Percentiles rank a stretch among this genome's conserved stretches.
These are phyloP conservation scores for Calocybe gangraenosa DNA, from an alignment of 768 basidiomycete genomes.

Conservation along the genomic window DNA sequence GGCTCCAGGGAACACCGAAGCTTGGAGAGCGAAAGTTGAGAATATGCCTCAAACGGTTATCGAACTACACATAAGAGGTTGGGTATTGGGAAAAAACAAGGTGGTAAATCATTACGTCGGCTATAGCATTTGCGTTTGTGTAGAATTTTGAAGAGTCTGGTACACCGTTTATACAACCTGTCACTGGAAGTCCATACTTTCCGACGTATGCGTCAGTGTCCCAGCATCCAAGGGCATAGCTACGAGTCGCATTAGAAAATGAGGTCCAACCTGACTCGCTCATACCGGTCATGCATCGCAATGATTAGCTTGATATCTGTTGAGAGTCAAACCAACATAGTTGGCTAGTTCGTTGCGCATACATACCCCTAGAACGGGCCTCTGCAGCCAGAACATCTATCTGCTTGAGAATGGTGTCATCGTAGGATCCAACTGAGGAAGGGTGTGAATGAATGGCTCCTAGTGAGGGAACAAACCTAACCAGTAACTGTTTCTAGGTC, in stretches of 20 bases:
- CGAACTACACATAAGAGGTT: conserved; percentile 12
- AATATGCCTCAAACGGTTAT: conserved; percentile 21
- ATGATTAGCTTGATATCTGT: conserved; percentile 24
- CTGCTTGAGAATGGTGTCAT: conserved; percentile 20
- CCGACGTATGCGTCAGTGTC: conserved; percentile 22
- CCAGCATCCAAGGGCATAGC: conserved; percentile 24
- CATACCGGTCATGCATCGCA: conserved; percentile 22
- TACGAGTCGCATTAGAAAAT: neutral
- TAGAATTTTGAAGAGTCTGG: conserved; percentile 22
- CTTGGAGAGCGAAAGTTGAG: conserved; percentile 22
- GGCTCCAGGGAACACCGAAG: conserved; percentile 21
- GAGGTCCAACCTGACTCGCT: neutral
- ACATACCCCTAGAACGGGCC: conserved; percentile 19
- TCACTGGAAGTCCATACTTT: conserved; percentile 20
- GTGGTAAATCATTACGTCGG: conserved; percentile 15
- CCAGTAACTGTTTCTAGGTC: conserved; percentile 21
- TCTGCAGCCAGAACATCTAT: conserved; percentile 21
- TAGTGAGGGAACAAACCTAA: conserved; percentile 2
- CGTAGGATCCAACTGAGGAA: conserved; percentile 19
- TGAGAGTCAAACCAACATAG: neutral
- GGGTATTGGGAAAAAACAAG: neutral
- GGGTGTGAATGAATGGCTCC: neutral
- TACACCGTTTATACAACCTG: conserved; percentile 21
- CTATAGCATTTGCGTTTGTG: conserved; percentile 21
- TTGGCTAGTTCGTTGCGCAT: neutral